phyloP scores from a whole-genome alignment of 768 basidiomycete genomes.

The Termitomyces bulborhizus region DNA sequence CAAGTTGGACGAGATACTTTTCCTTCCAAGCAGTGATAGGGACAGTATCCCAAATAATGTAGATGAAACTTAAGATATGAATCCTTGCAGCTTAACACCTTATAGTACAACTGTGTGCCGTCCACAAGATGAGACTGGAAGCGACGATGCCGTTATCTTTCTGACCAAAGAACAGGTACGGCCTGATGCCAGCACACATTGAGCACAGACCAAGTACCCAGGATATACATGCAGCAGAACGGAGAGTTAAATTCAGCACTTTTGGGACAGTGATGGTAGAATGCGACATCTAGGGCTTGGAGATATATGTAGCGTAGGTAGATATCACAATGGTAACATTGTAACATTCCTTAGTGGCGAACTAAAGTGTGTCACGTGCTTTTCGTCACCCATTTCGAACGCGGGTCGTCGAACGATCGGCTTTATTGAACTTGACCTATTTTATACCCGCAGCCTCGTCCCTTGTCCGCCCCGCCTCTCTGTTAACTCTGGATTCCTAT shows the following conservation, averaged over 20 bases:
- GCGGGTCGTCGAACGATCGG: conserved; percentile 8
- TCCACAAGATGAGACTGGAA: neutral
- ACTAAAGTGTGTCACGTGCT: conserved; percentile 11
- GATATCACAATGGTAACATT: no score
- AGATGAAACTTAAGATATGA: neutral
- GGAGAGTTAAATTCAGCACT: neutral
- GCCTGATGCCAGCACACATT: neutral
- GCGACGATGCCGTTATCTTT: neutral
- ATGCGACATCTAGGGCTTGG: neutral
- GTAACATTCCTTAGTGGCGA: no score
- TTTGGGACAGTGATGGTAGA: no score
- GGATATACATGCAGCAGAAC: neutral
- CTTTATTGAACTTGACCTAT: neutral
- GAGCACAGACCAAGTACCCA: no score
- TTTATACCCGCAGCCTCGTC: neutral
- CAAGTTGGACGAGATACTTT: neutral
- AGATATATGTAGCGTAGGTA: no score
- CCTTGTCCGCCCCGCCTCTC: conserved; percentile 1
- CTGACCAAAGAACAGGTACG: neutral
- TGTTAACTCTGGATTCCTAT: neutral
- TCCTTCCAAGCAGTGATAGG: neutral
- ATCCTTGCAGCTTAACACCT: neutral
- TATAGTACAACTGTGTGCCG: neutral
- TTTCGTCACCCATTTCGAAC: neutral
- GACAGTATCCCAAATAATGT: neutral